Evolutionary conservation across 768 basidiomycete genomes (phyloP).

Genomic region (Polyporus arcularius): DNA sequence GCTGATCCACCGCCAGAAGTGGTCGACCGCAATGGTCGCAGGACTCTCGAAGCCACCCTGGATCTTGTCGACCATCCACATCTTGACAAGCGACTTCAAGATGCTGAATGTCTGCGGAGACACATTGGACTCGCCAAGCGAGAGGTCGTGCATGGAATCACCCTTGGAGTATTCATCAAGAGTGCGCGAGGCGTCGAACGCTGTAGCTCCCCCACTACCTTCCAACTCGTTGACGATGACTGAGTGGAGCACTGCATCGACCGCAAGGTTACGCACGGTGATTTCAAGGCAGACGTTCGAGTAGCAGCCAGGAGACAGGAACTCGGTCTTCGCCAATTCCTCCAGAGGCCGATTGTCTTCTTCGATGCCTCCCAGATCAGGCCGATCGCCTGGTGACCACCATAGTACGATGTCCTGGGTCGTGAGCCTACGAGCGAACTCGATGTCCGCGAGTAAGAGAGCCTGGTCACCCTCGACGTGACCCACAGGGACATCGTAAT

Average conservation of each 20-base stretch:
- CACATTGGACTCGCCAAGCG: slow-evolving; percentile 86
- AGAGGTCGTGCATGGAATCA: slow-evolving; percentile 65
- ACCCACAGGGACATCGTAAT: slow-evolving; percentile 91
- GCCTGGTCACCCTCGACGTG: slow-evolving; percentile 92
- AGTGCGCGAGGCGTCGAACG: slow-evolving; percentile 93
- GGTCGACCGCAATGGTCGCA: slow-evolving; percentile 75
- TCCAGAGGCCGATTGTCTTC: slow-evolving; percentile 77
- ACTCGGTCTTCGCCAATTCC: slow-evolving; percentile 83
- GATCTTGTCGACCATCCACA: slow-evolving; percentile 89
- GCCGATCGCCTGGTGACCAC: slow-evolving; percentile 91
- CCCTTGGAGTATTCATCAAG: slow-evolving; percentile 85
- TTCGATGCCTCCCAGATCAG: slow-evolving; percentile 93
- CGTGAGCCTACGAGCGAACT: slow-evolving; percentile 83
- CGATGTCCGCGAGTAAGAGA: slow-evolving; percentile 84
- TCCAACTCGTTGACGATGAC: slow-evolving; percentile 96
- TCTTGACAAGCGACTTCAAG: slow-evolving; percentile 84
- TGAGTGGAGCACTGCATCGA: slow-evolving; percentile 92
- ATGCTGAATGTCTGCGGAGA: slow-evolving; percentile 85
- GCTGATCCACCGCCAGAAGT: slow-evolving; percentile 98
- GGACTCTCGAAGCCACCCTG: slow-evolving; percentile 65
- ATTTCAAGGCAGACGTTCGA: slow-evolving; percentile 92
- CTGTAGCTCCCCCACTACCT: slow-evolving; percentile 90
- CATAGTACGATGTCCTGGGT: slow-evolving; percentile 92
- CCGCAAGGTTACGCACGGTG: slow-evolving; percentile 87
- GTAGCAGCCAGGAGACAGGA: slow-evolving; percentile 83